phyloP scores from a whole-genome alignment of 1,139 yeast genomes.

The Candida tunisiensis region DNA sequence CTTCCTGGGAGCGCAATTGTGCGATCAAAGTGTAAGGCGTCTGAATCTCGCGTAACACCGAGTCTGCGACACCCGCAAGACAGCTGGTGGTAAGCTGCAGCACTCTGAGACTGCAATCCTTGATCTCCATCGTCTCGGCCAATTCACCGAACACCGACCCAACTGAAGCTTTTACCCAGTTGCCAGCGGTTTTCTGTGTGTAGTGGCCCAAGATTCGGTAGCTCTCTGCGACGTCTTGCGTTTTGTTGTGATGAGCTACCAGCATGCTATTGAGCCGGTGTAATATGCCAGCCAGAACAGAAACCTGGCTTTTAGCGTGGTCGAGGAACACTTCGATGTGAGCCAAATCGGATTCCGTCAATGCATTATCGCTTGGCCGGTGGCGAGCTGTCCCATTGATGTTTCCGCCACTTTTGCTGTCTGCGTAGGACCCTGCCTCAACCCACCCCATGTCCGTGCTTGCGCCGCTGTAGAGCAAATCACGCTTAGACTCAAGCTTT shows the following conservation, averaged over 20 bases:
- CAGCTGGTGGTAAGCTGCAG: background rate
- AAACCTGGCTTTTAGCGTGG: slow-evolving; percentile 11
- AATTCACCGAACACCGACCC: background rate
- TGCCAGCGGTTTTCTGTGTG: background rate
- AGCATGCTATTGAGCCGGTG: slow-evolving; percentile 5
- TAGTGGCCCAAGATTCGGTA: slow-evolving; percentile 6
- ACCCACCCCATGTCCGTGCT: no score
- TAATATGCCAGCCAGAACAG: slow-evolving; percentile 5
- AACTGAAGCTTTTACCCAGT: no score
- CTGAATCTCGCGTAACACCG: slow-evolving; percentile 2
- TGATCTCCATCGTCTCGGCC: background rate
- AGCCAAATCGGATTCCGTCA: slow-evolving; percentile 8
- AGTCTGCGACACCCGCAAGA: no score
- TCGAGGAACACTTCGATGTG: slow-evolving; percentile 10
- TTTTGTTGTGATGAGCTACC: slow-evolving; percentile 8
- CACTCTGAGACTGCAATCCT: background rate
- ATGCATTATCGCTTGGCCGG: slow-evolving; percentile 25
- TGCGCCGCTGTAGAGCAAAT: slow-evolving; percentile 10
- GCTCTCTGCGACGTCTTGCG: slow-evolving; percentile 8
- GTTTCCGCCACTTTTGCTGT: slow-evolving; percentile 10
- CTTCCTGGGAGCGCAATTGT: slow-evolving; percentile 10
- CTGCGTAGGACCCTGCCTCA: background rate
- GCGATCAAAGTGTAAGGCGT: slow-evolving; percentile 9
- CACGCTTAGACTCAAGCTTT: slow-evolving; percentile 18
- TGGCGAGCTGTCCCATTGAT: slow-evolving; percentile 26